Conservation (phyloP, 345 rosid species). For the Boechera stricta region DNA sequence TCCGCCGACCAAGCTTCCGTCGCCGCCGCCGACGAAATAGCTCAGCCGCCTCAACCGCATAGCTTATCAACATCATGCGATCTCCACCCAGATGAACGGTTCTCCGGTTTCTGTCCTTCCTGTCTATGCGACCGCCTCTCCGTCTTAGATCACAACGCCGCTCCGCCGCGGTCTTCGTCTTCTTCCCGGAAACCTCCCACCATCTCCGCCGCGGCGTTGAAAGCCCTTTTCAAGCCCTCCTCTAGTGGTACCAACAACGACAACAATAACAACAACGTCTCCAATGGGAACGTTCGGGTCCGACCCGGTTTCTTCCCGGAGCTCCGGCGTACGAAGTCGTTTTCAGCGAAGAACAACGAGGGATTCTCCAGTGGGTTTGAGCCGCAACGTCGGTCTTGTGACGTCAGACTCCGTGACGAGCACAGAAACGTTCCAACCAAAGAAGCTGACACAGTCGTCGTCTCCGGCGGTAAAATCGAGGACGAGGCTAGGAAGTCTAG, state of each 20-base stretch:
- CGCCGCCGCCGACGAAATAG: constrained; percentile 47
- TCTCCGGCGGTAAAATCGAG: constrained; percentile 39
- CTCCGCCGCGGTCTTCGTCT: constrained; percentile 48
- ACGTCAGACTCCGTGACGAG: constrained; percentile 85
- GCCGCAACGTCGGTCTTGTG: constrained; percentile 96
- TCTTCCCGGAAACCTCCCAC: constrained; percentile 57
- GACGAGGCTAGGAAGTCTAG: constrained; percentile 53
- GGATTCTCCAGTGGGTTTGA: constrained; percentile 75
- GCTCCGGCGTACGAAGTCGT: constrained; percentile 92
- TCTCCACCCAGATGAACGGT: constrained; percentile 84
- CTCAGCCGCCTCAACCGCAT: constrained; percentile 70
- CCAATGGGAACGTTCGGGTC: constrained; percentile 29
- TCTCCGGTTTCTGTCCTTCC: constrained; percentile 93
- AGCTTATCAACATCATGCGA: constrained; percentile 89
- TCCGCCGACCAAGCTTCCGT: constrained; percentile 49
- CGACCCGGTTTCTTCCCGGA: constrained; percentile 71
- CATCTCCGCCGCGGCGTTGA: constrained; percentile 61
- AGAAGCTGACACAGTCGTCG: constrained; percentile 37
- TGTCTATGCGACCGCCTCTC: constrained; percentile 99
- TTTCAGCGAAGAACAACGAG: constrained; percentile 92
- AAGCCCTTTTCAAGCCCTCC: constrained; percentile 64
- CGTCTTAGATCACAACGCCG: constrained; percentile 62
- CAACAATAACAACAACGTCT: constrained; percentile 13
- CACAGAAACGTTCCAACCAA: constrained; percentile 46
- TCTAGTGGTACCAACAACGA: constrained; percentile 16